phyloP scores from a whole-genome alignment of 129 eudicot genomes.

The Saposhnikovia divaricata region DNA sequence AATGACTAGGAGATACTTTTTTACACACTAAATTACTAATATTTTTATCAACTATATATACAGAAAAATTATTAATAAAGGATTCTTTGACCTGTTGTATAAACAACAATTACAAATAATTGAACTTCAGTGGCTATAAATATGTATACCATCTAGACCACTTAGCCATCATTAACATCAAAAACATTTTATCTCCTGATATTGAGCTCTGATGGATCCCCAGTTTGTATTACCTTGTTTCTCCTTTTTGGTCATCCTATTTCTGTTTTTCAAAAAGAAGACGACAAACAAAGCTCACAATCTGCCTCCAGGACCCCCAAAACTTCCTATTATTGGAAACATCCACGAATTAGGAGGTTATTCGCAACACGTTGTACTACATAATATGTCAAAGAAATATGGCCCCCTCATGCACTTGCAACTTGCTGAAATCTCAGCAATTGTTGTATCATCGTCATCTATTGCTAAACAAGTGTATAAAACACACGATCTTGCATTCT shows the following conservation, averaged over 20 bases:
- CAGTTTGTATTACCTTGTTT: background rate
- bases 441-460: background rate
- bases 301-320: background rate
- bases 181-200: background rate
- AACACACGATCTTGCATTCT: conserved; percentile 2
- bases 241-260: background rate
- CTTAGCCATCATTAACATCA: background rate
- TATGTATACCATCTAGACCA: no score
- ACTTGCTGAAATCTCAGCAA: background rate
- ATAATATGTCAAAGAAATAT: background rate
- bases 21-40: no score
- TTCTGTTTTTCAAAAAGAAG: background rate
- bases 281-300: background rate
- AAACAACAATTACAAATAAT: no score
- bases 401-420: background rate
- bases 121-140: no score
- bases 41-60: no score
- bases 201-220: background rate
- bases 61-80: no score
- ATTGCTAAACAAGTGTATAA: background rate
- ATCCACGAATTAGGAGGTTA: background rate
- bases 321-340: background rate
- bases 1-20: no score
- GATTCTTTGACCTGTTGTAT: no score
- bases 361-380: background rate